phyloP scores from a whole-genome alignment of 331 rosid species.

The Malus hybrid region DNA sequence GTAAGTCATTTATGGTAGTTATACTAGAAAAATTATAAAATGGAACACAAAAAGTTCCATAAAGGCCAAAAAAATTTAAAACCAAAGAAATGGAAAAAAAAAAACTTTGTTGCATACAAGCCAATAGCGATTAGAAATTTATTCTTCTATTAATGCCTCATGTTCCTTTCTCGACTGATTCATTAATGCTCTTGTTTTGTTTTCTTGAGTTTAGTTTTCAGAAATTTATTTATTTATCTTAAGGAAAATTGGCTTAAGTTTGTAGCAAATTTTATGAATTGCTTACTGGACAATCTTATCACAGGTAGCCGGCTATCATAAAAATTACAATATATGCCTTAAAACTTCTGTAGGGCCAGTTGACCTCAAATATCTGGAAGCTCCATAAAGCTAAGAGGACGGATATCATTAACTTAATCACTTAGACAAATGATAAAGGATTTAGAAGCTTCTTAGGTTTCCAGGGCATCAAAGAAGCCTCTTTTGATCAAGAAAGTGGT shows the following conservation, averaged over 20 bases:
- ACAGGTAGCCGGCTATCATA: background rate
- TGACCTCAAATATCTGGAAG: background rate
- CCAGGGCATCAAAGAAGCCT: background rate
- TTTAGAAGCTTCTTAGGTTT: background rate
- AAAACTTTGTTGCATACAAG: background rate
- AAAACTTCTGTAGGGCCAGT: background rate
- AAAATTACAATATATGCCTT: background rate
- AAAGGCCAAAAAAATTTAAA: too few relatives aligned
- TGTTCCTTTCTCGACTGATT: background rate
- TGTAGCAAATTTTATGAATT: background rate
- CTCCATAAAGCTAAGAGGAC: background rate
- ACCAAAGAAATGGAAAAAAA: too few relatives aligned
- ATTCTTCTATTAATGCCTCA: background rate
- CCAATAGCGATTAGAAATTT: background rate
- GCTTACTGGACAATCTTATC: background rate
- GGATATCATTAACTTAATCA: background rate
- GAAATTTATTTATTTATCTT: background rate
- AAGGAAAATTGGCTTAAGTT: background rate
- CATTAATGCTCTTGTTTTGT: background rate
- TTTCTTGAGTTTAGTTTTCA: background rate
- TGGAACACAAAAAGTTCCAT: background rate
- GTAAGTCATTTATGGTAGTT: conserved; percentile 49
- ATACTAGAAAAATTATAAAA: background rate
- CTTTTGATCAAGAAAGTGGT: background rate
- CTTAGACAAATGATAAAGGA: background rate